phyloP scores from a whole-genome alignment of 331 rosid genomes.

The Rhamnella rubrinervis region DNA sequence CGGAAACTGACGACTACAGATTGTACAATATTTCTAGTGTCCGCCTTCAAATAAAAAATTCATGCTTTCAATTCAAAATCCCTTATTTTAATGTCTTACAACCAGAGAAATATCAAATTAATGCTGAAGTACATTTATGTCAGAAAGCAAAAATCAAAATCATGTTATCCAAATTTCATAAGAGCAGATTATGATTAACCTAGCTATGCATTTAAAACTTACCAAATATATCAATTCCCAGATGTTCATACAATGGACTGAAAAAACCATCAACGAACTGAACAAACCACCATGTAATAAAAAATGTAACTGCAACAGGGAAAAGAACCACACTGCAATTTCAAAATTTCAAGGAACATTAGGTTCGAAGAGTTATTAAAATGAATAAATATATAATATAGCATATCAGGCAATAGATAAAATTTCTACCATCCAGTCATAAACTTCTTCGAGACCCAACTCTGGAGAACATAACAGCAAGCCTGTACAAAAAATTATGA shows the following conservation, averaged over 20 bases:
- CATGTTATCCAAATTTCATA: neutral
- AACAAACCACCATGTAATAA: conserved; percentile 91
- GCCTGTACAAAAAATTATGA: conserved; percentile 51
- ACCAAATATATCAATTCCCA: conserved; percentile 86
- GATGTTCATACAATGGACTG: conserved; percentile 76
- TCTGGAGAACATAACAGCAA: conserved; percentile 86
- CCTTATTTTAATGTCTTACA: neutral
- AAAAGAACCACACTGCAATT: conserved; percentile 87
- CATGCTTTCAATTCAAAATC: no score
- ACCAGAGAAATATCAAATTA: neutral
- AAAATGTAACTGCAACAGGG: conserved; percentile 92
- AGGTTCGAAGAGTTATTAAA: conserved; percentile 11
- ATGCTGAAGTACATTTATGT: neutral
- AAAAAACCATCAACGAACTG: conserved; percentile 96
- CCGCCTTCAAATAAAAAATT: neutral
- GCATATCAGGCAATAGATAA: conserved; percentile 10
- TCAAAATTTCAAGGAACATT: conserved; percentile 28
- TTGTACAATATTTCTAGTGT: neutral
- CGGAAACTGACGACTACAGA: no score
- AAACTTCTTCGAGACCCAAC: conserved; percentile 94
- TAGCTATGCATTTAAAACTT: conserved; percentile 26
- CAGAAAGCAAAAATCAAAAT: neutral
- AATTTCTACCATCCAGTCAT: conserved; percentile 88
- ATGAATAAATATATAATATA: neutral
- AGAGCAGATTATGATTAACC: neutral